These are phyloP conservation scores for Crithidia brevicula DNA, from an alignment of 208 protist species.

Conservation along the genomic window DNA sequence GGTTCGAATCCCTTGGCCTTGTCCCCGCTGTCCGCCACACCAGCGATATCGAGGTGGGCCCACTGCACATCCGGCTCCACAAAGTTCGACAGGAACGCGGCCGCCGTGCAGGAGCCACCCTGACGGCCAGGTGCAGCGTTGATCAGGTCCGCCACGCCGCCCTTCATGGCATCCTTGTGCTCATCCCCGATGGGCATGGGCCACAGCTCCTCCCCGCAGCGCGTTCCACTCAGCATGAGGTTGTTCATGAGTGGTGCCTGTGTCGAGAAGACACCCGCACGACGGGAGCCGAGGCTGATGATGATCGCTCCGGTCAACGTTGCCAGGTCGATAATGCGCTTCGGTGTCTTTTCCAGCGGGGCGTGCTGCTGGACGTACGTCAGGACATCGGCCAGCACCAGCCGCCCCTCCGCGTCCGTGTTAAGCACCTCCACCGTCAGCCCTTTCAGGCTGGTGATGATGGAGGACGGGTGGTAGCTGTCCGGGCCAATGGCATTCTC, in stretches of 20 bases:
- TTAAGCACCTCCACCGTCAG: slow-evolving; percentile 91
- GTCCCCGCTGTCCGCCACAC: slow-evolving; percentile 62
- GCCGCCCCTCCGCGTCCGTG: slow-evolving; percentile 92
- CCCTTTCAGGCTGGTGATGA: slow-evolving; percentile 83
- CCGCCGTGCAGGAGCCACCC: slow-evolving; percentile 84
- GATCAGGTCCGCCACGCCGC: slow-evolving; percentile 71
- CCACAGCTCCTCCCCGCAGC: slow-evolving; percentile 81
- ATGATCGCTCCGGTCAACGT: slow-evolving; percentile 92
- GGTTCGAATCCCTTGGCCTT: slow-evolving; percentile 71
- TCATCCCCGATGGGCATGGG: slow-evolving; percentile 88
- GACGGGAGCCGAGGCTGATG: slow-evolving; percentile 70
- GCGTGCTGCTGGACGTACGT: slow-evolving; percentile 84
- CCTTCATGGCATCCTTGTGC: slow-evolving; percentile 72
- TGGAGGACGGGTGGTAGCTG: slow-evolving; percentile 82
- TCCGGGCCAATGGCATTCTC: slow-evolving; percentile 89
- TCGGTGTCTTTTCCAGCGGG: slow-evolving; percentile 59
- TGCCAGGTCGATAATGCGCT: slow-evolving; percentile 86
- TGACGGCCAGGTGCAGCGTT: slow-evolving; percentile 55
- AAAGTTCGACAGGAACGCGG: slow-evolving; percentile 85
- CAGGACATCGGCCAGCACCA: slow-evolving; percentile 90
- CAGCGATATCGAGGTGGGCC: slow-evolving; percentile 89
- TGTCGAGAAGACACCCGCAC: slow-evolving; percentile 80
- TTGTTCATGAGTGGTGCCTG: slow-evolving; percentile 36
- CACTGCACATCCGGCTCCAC: slow-evolving; percentile 60
- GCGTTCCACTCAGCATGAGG: slow-evolving; percentile 61